A percentile compares a stretch with the other conserved stretches of the same genome.
These are phyloP conservation scores for Raddia distichophylla DNA, from an alignment of 176 grass and related monocot species.

Conservation along the genomic window DNA sequence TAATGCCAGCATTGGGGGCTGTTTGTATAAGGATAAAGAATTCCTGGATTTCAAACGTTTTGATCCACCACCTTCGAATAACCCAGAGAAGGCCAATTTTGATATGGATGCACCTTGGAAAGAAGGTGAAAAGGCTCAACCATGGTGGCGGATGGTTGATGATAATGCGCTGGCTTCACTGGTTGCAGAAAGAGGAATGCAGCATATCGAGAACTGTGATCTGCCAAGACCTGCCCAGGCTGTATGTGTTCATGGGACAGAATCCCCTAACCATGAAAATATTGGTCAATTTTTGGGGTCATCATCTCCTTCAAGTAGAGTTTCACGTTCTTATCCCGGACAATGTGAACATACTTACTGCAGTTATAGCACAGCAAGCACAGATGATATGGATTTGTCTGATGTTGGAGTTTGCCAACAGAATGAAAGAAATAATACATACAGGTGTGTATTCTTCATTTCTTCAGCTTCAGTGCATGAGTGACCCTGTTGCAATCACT, in stretches of 20 bases:
- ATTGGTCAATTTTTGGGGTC: background rate
- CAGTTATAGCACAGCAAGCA: constrained; percentile 34
- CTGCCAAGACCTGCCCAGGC: constrained; percentile 74
- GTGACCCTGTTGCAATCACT: background rate
- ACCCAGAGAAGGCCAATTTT: constrained; percentile 31
- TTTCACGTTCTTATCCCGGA: constrained; percentile 37
- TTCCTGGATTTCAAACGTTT: constrained; percentile 43
- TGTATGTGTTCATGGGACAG: constrained; percentile 33
- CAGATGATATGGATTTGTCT: constrained; percentile 34
- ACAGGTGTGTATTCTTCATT: constrained; percentile 35
- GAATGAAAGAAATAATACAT: constrained; percentile 37
- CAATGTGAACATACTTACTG: constrained; percentile 32
- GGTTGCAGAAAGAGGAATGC: constrained; percentile 71
- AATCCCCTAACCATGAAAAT: constrained; percentile 28
- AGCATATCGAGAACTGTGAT: constrained; percentile 83
- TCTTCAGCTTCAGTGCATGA: constrained; percentile 16
- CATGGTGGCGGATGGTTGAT: constrained; percentile 82
- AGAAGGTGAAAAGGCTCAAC: constrained; percentile 52
- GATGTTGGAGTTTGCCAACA: constrained; percentile 31
- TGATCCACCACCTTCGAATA: constrained; percentile 29
- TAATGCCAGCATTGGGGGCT: constrained; percentile 23
- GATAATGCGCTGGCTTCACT: constrained; percentile 80
- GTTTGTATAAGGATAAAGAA: constrained; percentile 54
- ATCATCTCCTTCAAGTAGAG: constrained; percentile 35
- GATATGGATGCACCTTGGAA: constrained; percentile 49